A percentile compares a stretch with the other conserved stretches of the same genome.
Evolutionary conservation across 2,329 filamentous ascomycete species (phyloP).

Genomic region (Rhytidhysteron rufulum): DNA sequence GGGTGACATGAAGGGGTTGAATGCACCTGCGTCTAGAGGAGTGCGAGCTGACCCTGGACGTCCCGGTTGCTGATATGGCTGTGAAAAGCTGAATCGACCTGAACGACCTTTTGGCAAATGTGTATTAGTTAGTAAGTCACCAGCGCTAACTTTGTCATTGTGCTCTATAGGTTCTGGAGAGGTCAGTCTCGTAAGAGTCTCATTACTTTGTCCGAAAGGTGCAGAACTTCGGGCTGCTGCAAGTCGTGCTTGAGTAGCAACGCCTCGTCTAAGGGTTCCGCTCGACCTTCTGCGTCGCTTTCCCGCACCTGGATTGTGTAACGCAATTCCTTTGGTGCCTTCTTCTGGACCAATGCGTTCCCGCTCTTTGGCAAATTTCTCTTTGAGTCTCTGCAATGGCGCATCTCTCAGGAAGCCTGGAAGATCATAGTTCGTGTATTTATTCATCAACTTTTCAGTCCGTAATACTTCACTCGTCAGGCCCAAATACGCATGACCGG

Average conservation of each 20-base stretch:
- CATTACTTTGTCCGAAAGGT: slow-evolving; percentile 17
- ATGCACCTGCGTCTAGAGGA: slow-evolving; percentile 43
- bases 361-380: slow-evolving; percentile 83
- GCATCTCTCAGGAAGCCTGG: slow-evolving; percentile 86
- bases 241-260: slow-evolving; percentile 64
- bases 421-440: slow-evolving; percentile 84
- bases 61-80: slow-evolving; percentile 42
- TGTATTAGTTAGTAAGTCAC: slow-evolving; percentile 76
- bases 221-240: slow-evolving; percentile 43
- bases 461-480: slow-evolving; percentile 86
- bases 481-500: slow-evolving; percentile 90
- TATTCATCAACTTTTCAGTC: slow-evolving; percentile 90
- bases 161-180: slow-evolving; percentile 22
- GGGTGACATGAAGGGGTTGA: slow-evolving; percentile 38
- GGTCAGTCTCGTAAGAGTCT: slow-evolving; percentile 17
- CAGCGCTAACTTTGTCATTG: slow-evolving; percentile 41
- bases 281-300: slow-evolving; percentile 69
- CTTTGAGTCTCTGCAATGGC: slow-evolving; percentile 78
- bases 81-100: slow-evolving; percentile 44
- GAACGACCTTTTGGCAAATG: slow-evolving; percentile 62
- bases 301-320: slow-evolving; percentile 73
- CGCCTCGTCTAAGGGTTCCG: slow-evolving; percentile 70
- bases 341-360: slow-evolving; percentile 80
- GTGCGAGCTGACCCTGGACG: slow-evolving; percentile 39
- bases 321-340: slow-evolving; percentile 83